Evolutionary conservation across 148 eudicot species (phyloP), one percentile per base, ranked within the genome.

Genomic region (Diospyros lotus): DNA sequence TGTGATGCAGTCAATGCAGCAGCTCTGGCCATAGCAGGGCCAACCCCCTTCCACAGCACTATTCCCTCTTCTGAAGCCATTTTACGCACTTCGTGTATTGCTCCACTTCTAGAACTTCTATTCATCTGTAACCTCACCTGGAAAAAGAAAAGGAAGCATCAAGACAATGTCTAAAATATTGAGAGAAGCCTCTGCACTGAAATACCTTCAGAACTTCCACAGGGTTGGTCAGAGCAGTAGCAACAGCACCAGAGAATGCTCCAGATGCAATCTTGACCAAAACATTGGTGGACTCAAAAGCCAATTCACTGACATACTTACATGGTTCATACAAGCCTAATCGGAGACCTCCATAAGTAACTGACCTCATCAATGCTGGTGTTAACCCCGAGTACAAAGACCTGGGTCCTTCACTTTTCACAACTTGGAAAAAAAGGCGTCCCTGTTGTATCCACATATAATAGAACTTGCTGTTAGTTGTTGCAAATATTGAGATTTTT

Each of bases 281-380:
- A 85, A 92, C 76, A 85, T 94, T 94, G 82, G 87, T 83, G 76
- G 98, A 94, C 82, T 91, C 93, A 90, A 92, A 94, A 83, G 89
- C 93, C 87, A 78, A 81, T 78, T 87, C 93, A 83, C 93, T 90
- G 18, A 87, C 84, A 89, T 90, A 84, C 84, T 94, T 94, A 74
- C 92, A 85, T 77, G 98, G 98, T 83, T 89, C 98, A 88, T 94
- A 94, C 82, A 94, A 89, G 64, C 97, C 96, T 86, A 94, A 92
- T 77, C 98, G 93, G 82, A 94, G 88, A 80, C 98, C 98, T 79
- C 98, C 98, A 76, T 94, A 94, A 68, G 87, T 81, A 87, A 92
- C 92, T 90, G 98, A 94, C 96, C 98, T 94, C 80, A 80, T 86
- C 79, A 94, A 86, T 81, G 98, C 89, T 72, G 97, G 98, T 52